Conservation (phyloP, 805 yeast species). For the Candida krabiensis region DNA sequence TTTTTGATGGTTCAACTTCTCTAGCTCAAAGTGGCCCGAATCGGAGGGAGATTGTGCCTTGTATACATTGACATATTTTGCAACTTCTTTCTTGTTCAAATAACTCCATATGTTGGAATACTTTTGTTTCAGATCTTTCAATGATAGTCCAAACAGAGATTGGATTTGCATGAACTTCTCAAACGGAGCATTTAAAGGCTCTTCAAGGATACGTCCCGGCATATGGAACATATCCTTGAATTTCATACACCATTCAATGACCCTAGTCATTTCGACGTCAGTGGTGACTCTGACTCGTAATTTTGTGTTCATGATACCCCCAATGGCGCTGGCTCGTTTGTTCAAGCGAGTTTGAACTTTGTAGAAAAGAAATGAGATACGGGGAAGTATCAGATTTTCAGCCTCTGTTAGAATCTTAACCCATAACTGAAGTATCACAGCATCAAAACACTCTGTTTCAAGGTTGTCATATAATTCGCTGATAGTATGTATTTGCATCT, state of each 20-base stretch:
- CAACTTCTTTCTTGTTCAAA: constrained; percentile 19
- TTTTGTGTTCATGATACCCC: constrained; percentile 6
- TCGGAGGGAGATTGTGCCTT: constrained; percentile 19
- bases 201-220: constrained; percentile 26
- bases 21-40: constrained; percentile 5
- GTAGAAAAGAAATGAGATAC: constrained; percentile 46
- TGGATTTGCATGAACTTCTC: constrained; percentile 20
- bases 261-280: constrained; percentile 26
- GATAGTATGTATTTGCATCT: constrained; percentile 24
- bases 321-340: constrained; percentile 16
- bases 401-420: constrained; percentile 64
- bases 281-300: constrained; percentile 19
- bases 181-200: constrained; percentile 21
- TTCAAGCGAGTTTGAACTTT: constrained; percentile 20
- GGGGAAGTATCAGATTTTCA: constrained; percentile 73
- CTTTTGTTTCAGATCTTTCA: constrained; percentile 15
- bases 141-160: constrained; percentile 14
- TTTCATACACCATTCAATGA: constrained; percentile 32
- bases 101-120: constrained; percentile 26
- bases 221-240: constrained; percentile 28
- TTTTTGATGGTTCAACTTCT: constrained; percentile 40
- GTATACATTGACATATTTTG: constrained; percentile 15
- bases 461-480: constrained; percentile 29
- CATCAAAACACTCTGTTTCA: constrained; percentile 32
- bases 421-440: constrained; percentile 62